Evolutionary conservation across 1,284 basidiomycete genomes (phyloP).

Genomic region (Tilletiopsis washingtonensis): DNA sequence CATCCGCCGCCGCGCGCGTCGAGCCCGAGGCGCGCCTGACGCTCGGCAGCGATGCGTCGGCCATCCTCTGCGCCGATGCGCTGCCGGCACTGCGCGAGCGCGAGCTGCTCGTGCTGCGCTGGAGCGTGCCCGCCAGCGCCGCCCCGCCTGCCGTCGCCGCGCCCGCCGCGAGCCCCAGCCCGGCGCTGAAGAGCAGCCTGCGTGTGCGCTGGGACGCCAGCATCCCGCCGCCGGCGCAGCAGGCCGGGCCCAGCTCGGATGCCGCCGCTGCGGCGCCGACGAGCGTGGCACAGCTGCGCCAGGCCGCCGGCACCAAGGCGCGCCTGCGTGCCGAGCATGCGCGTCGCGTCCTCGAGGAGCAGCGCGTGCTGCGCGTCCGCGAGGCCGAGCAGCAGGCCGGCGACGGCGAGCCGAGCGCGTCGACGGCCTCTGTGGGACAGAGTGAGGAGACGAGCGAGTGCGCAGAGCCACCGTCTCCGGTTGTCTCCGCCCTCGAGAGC

Average conservation of each 20-base stretch:
- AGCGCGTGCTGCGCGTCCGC: too few species aligned
- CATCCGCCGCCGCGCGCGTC: constrained; percentile 34
- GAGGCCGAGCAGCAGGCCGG: too few species aligned
- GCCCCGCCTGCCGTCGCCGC: neutral
- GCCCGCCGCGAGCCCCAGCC: neutral
- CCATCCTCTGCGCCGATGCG: constrained; percentile 36
- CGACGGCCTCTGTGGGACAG: too few species aligned
- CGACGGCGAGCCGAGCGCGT: too few species aligned
- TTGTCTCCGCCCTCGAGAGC: too few species aligned
- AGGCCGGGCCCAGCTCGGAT: too few species aligned
- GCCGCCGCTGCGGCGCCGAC: neutral
- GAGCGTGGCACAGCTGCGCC: neutral
- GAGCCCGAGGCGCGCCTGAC: constrained; percentile 32
- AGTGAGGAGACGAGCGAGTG: too few species aligned
- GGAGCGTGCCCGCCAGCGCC: constrained; percentile 24
- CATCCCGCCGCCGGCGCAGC: neutral
- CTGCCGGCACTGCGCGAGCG: constrained; percentile 38
- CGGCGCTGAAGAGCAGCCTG: too few species aligned
- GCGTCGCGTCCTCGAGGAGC: too few species aligned
- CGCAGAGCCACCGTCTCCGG: too few species aligned
- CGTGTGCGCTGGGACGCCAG: neutral
- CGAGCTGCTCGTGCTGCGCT: constrained; percentile 38
- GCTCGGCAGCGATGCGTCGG: constrained; percentile 26
- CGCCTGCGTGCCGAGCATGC: too few species aligned
- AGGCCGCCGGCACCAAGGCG: neutral